phyloP scores from a whole-genome alignment of 2,329 filamentous ascomycete genomes.

The Apiospora marii region DNA sequence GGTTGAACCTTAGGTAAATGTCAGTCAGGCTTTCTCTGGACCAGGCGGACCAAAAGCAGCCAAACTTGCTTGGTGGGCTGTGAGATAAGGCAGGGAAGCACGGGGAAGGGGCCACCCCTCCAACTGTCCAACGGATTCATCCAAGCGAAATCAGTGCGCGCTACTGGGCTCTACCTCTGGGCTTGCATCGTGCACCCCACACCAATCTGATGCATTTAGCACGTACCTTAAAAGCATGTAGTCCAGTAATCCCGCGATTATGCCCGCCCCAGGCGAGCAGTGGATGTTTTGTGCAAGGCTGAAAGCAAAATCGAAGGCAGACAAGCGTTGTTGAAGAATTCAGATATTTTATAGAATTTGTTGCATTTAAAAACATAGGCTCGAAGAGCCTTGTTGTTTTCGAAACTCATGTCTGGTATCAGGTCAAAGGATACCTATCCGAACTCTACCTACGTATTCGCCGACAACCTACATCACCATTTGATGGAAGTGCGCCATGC shows the following conservation, averaged over 20 bases:
- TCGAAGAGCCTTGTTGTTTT: neutral
- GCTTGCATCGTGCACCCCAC: neutral
- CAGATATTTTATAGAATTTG: neutral
- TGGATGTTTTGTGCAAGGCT: slow-evolving; percentile 9
- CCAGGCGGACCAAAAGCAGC: neutral
- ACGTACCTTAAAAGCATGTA: neutral
- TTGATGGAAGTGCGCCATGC: neutral
- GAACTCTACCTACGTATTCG: neutral
- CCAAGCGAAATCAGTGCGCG: neutral
- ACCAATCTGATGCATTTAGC: neutral
- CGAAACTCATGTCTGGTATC: neutral
- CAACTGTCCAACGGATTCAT: slow-evolving; percentile 13
- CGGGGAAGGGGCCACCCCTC: slow-evolving; percentile 16
- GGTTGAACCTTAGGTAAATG: slow-evolving; percentile 9
- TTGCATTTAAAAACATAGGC: neutral
- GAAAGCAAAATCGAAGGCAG: neutral
- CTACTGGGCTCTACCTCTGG: neutral
- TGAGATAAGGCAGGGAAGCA: slow-evolving; percentile 10
- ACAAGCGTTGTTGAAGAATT: neutral
- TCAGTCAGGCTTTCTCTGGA: neutral
- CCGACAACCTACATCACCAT: neutral
- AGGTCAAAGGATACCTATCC: neutral
- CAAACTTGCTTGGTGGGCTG: slow-evolving; percentile 20
- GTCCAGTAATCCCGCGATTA: slow-evolving; percentile 2
- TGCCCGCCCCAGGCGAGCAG: neutral